Conservation (phyloP, 1,284 basidiomycete genomes). For the Hortiboletus rubellus region DNA sequence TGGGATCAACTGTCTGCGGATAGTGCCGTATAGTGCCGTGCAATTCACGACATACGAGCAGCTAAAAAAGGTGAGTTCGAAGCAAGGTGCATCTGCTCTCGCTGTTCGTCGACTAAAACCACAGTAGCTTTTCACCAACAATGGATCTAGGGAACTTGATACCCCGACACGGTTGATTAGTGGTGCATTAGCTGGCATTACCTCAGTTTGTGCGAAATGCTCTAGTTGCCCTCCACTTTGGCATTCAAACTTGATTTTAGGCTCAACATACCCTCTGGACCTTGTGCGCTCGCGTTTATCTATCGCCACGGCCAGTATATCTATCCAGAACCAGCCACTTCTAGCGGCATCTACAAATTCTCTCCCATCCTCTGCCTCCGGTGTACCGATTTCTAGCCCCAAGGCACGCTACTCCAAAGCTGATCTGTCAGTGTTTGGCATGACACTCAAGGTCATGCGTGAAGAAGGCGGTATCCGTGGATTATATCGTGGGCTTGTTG, state of each 20-base stretch:
- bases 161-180: conserved; percentile 80
- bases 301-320: conserved; percentile 83
- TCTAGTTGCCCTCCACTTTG: conserved; percentile 18
- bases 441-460: conserved; percentile 86
- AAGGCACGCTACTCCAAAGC: conserved; percentile 44
- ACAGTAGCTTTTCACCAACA: conserved; percentile 64
- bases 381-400: conserved; percentile 46
- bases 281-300: conserved; percentile 90
- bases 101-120: conserved; percentile 10
- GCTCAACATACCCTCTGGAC: conserved; percentile 91
- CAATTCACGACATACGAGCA: conserved; percentile 93
- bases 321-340: conserved; percentile 33
- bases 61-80: conserved; percentile 68
- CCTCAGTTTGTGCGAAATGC: conserved; percentile 70
- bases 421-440: conserved; percentile 81
- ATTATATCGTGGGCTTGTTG: conserved; percentile 84
- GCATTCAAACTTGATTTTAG: conserved; percentile 38
- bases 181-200: conserved; percentile 89
- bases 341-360: conserved; percentile 23
- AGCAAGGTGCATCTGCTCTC: background rate
- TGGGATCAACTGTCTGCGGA: conserved; percentile 91
- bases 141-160: conserved; percentile 74
- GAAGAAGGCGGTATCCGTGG: conserved; percentile 90
- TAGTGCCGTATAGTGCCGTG: conserved; percentile 74
- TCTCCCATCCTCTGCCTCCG: conserved; percentile 49